Base-by-base conservation (phyloP, 805 yeast species). In the Metschnikowia rubicola region DNA sequence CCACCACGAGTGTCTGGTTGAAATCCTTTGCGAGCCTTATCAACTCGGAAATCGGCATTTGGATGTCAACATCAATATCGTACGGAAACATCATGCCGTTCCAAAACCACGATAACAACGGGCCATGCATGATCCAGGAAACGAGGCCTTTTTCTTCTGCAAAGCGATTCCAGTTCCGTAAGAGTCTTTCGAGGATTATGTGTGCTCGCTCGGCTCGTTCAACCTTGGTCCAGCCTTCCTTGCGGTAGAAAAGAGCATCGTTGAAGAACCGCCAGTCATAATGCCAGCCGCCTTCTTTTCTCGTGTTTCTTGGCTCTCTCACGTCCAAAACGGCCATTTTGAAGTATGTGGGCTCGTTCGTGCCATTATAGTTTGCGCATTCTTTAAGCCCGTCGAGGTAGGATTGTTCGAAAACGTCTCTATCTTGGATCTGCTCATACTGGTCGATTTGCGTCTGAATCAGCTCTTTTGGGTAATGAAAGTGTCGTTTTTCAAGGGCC, bases 191-290 rank as follows among this genome's bases (percentile, higher is more conserved):
- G 26, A 54, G 36, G 32, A 56, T 55, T 39, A 55, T 55, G 36
- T 47, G 46, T 28, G 59, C 51, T 10, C 61, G 43, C 9, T 44
- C 48, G 13, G 35, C 43, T 8, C 51, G 44, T 46, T 65, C 68
- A 8, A 56, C 65, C 30, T 48, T 53, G 29, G 55, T 57, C 70
- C 68, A 65, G 2, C 66, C 68, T 0, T 39, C 44, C 39, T 56
- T 60, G 35, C 75, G 53, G 46, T 70, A 70, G 48, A 75, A 79
- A 50, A 80, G 65, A 4, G 78, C 70, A n/a, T 83, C 84, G 52
- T 74, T 74, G 65, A 79, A 82, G 52, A 82, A 83, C 44, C 85
- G 63, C 71, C 74, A 75, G 59, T 83, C 87, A 53, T 79, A 78
- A 58, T 82, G 86, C 59, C 74, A 73, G 21, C 82, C 81, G 51